These are phyloP conservation scores for Barbatosphaeria neglecta DNA, from an alignment of 495 filamentous ascomycete genomes.

Conservation along the genomic window DNA sequence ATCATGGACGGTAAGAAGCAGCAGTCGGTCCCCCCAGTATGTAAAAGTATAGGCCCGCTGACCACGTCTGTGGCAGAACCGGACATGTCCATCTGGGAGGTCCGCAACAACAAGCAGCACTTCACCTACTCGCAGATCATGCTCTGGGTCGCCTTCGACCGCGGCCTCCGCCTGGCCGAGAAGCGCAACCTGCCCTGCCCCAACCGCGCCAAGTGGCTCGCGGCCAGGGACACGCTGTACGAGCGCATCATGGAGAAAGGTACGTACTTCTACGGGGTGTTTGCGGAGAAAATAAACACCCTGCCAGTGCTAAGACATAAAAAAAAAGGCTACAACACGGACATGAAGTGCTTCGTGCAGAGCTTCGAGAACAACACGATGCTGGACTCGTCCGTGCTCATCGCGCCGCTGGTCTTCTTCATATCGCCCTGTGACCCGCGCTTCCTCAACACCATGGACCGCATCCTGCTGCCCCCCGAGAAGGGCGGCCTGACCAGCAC, in stretches of 20 bases:
- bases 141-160: conserved; percentile 67
- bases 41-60: too few species aligned
- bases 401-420: conserved; percentile 66
- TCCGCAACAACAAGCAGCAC: conserved; percentile 57
- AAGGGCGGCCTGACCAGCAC: conserved; percentile 63
- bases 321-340: conserved; percentile 43
- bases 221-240: conserved; percentile 49
- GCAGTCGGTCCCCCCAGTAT: too few species aligned
- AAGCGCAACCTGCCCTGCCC: conserved; percentile 61
- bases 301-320: neutral
- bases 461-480: conserved; percentile 52
- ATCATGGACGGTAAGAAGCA: conserved; percentile 29
- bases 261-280: conserved; percentile 1
- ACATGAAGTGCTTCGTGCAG: conserved; percentile 55
- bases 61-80: too few species aligned
- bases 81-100: conserved; percentile 74
- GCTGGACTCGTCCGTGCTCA: conserved; percentile 58
- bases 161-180: conserved; percentile 56
- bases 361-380: conserved; percentile 57
- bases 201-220: conserved; percentile 49
- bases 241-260: conserved; percentile 62
- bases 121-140: conserved; percentile 66
- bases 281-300: neutral
- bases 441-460: conserved; percentile 56
- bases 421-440: conserved; percentile 61